These are phyloP conservation scores for Scytalidium sp. DNA, from an alignment of 2,329 filamentous ascomycete genomes.

Conservation along the genomic window DNA sequence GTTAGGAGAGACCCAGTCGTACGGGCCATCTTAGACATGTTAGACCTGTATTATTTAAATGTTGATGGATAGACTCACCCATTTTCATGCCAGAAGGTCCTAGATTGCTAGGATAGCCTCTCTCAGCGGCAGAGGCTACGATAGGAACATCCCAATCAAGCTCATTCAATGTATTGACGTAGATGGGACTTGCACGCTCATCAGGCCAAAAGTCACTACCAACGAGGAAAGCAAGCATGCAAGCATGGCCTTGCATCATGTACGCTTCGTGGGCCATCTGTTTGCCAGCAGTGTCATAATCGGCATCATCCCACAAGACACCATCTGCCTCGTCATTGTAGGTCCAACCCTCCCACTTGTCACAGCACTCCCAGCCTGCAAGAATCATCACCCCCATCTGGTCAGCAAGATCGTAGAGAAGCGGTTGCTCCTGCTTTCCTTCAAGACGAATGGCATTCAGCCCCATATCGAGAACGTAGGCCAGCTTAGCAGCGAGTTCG, in stretches of 20 bases:
- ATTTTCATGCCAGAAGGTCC: conserved; percentile 62
- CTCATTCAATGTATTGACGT: conserved; percentile 45
- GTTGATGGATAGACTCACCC: conserved; percentile 20
- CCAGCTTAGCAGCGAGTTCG: conserved; percentile 46
- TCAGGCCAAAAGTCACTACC: conserved; percentile 65
- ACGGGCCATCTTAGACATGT: conserved; percentile 45
- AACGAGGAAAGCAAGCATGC: conserved; percentile 54
- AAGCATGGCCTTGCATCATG: conserved; percentile 59
- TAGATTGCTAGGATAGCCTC: conserved; percentile 48
- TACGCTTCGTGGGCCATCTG: conserved; percentile 58
- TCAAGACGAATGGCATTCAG: conserved; percentile 62
- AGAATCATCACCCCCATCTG: conserved; percentile 59
- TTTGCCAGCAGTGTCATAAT: conserved; percentile 52
- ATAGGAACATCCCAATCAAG: conserved; percentile 56
- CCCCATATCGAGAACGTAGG: conserved; percentile 57
- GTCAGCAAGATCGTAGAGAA: conserved; percentile 58
- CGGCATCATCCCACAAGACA: conserved; percentile 45
- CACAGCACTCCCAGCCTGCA: conserved; percentile 64
- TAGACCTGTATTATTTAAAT: neutral
- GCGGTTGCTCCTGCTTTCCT: conserved; percentile 61
- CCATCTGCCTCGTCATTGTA: conserved; percentile 54
- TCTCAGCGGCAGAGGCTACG: conserved; percentile 53
- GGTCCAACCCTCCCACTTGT: conserved; percentile 64
- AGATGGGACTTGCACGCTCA: conserved; percentile 50
- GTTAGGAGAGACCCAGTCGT: conserved; percentile 64